These are phyloP conservation scores for Leccinum insolens DNA, from an alignment of 1,284 basidiomycete genomes.

Conservation along the genomic window DNA sequence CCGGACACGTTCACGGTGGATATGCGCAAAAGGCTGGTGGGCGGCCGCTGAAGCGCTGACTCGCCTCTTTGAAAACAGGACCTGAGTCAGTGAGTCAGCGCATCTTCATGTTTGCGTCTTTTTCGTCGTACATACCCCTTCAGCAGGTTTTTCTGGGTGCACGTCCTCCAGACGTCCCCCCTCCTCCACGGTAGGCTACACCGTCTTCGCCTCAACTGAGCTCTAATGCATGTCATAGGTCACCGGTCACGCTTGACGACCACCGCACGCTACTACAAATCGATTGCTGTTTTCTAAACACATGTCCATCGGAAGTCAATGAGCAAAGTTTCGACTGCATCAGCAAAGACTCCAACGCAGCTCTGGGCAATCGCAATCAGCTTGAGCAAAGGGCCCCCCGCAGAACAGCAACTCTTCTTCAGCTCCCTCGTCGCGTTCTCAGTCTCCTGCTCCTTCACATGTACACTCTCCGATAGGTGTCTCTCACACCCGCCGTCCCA, in stretches of 20 bases:
- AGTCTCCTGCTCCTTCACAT: slow-evolving; percentile 67
- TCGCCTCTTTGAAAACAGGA: too few species aligned
- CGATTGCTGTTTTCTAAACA: too few species aligned
- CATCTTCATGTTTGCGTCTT: slow-evolving; percentile 58
- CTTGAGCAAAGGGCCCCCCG: slow-evolving; percentile 83
- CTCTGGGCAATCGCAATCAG: slow-evolving; percentile 67
- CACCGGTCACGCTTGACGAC: background rate
- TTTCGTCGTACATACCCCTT: slow-evolving; percentile 49
- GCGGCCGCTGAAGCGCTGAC: too few species aligned
- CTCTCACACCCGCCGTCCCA: slow-evolving; percentile 73
- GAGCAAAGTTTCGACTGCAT: slow-evolving; percentile 19
- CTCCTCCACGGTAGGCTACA: slow-evolving; percentile 17
- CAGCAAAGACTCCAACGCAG: slow-evolving; percentile 70
- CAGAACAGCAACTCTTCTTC: slow-evolving; percentile 43
- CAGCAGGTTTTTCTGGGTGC: slow-evolving; percentile 32
- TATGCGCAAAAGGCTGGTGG: too few species aligned
- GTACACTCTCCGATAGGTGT: slow-evolving; percentile 48
- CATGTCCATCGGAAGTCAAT: too few species aligned
- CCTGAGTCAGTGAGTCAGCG: too few species aligned
- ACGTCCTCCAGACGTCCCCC: slow-evolving; percentile 25
- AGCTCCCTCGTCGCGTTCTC: slow-evolving; percentile 68
- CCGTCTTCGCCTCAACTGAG: too few species aligned
- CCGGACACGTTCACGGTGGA: too few species aligned
- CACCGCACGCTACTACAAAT: too few species aligned
- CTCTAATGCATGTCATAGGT: too few species aligned